phyloP scores from a whole-genome alignment of 306 rosid species.

The Acmispon strigosus region DNA sequence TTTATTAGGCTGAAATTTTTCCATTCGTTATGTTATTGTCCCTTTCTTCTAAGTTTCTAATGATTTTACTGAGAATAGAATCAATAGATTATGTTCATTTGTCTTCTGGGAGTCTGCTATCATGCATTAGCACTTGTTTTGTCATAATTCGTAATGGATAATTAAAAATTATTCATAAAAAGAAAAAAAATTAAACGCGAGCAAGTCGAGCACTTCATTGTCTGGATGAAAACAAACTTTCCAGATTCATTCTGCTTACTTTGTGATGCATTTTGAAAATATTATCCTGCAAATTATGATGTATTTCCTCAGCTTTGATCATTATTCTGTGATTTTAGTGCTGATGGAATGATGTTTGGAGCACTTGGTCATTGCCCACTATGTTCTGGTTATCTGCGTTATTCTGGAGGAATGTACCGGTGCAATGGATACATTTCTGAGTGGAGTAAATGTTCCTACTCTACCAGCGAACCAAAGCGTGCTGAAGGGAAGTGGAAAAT shows the following conservation, averaged over 20 bases:
- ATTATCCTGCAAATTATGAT: slow-evolving; percentile 5
- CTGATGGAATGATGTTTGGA: slow-evolving; percentile 99
- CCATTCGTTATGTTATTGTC: background rate
- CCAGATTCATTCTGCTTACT: background rate
- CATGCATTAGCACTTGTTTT: background rate
- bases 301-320: background rate
- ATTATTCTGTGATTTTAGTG: slow-evolving; percentile 41
- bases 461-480: slow-evolving; percentile 60
- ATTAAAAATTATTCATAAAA: background rate
- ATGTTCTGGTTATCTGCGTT: slow-evolving; percentile 66
- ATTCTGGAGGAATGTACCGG: slow-evolving; percentile 78
- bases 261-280: background rate
- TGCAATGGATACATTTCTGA: slow-evolving; percentile 71
- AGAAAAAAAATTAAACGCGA: slow-evolving; percentile 7
- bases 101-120: slow-evolving; percentile 1
- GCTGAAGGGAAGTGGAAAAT: slow-evolving; percentile 79
- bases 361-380: slow-evolving; percentile 68
- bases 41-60: background rate
- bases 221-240: slow-evolving; percentile 3
- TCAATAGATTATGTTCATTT: background rate
- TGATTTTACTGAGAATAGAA: background rate
- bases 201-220: slow-evolving; percentile 6
- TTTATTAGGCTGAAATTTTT: background rate
- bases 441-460: slow-evolving; percentile 92
- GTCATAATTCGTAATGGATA: slow-evolving; percentile 4